Base-by-base conservation (phyloP, 192 early-diverging fungal genomes). In the Coemansia sp. region DNA sequence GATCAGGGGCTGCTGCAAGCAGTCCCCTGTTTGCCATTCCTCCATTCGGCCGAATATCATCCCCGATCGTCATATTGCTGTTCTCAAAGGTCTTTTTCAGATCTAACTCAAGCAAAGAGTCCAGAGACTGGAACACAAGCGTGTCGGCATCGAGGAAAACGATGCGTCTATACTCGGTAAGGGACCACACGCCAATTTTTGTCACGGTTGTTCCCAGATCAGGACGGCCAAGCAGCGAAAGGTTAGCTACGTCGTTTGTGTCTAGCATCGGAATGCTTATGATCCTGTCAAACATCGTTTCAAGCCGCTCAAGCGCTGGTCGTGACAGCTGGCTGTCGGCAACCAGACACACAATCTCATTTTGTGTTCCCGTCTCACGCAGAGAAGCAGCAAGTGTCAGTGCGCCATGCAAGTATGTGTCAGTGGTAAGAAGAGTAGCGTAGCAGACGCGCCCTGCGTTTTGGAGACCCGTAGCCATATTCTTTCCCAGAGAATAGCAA, bases 141-240 rank as follows among this genome's bases (percentile, higher is more conserved):
- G 89, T 91, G 61, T 96, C 96, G 0, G 94, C 92, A 72, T 96
- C 96, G 28, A 98, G 74, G 68, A 91, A 98, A 12, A 86, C 86
- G 13, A 96, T 84, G 42, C 87, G 87, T 31, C 82, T 72, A 66
- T 87, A 94, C 23, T 85, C 81, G 1, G 87, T 86, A 29, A 93
- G 86, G n/a, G 86, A 73, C 82, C 92, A 95, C 4, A 92, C 85
- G 39, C 93, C 89, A 34, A 96, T 84, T 75, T 98, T 98, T 49
- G 94, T 95, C 40, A 89, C 89, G 0, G 95, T 96, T 30, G 90
- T 80, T 61, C 91, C 91, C 1, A 98, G 88, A 51, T 98, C 95
- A 2, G 91, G 90, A 7, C 95, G 83, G 33, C 94, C 94, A 15
- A 98, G 86, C 21, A 98, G 59, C 42, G 69, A 66, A 42, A 81